Evolutionary conservation across 23 red algal species (phyloP), one percentile per base, ranked within the genome.

Genomic region (Gracilaria domingensis): DNA sequence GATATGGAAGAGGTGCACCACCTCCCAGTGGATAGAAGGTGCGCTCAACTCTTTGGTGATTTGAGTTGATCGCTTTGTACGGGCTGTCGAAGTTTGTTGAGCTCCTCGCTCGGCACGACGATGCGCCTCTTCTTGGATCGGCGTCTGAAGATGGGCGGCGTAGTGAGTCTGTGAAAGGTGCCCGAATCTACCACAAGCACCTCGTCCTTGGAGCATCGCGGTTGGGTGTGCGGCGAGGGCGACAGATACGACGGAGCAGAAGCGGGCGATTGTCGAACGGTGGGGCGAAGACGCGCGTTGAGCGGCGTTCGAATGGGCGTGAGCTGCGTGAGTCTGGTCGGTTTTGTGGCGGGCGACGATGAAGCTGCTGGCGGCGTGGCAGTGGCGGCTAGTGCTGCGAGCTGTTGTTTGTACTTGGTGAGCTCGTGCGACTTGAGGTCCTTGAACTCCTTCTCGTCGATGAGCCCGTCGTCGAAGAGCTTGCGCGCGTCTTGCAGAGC

Each of bases 381-480:
- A 8, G 54, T 12, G 23, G 40, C 53, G 21, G 79, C 12, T 60
- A 82, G 37, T 18, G 54, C 79, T 21, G 79, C 42, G 47, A 92
- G 65, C 37, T 83, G 65, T 34, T 83, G 76, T 29, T 84, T 92
- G 69, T 92, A 92, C 56, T 92, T 84, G 25, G 39, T 45, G 34
- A 92, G 48, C 62, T 92, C 89, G 33, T 90, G 49, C 35, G 87
- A 48, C 44, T 90, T 90, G 66, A 92, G 80, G 56, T 92, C 89
- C 18, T 82, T 82, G 69, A 84, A 92, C 61, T 92, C 89, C 32
- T 83, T 83, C 44, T 84, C 89, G 39, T 92, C 89, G 66, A 92
- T 55, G 61, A 92, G 80, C 4, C 79, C 89, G 61, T 84, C 89
- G 69, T 92, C 89, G 65, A 72, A 84, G 13, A 92, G 80, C 24